Base-by-base conservation (phyloP, 257 asterid genomes). In the Leptodermis oblonga region DNA sequence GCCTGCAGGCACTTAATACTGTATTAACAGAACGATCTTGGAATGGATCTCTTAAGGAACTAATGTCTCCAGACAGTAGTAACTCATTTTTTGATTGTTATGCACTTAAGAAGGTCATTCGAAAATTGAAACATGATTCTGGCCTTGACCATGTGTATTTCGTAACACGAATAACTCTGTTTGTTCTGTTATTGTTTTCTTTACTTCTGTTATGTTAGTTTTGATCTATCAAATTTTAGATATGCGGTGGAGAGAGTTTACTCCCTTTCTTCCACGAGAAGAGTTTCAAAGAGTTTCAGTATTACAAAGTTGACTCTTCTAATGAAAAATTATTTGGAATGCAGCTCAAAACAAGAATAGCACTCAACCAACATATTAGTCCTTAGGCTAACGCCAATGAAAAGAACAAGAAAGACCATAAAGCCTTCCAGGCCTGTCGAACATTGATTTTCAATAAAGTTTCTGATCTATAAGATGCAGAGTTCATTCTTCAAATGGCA, bases 1-100 rank as follows among this genome's bases (percentile, higher is more conserved):
- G 20, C 34, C 39, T 28, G 39, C 61, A 70, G 74, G 74, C 39
- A 11, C 37, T 45, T 42, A 65, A 33, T 10, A 18, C 15, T n/a
- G n/a, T n/a, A n/a, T n/a, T n/a, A n/a, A n/a, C 49, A 34, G 49
- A 68, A 58, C 25, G 22, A 39, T 23, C 14, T 20, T 28, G n/a
- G n/a, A n/a, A n/a, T n/a, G n/a, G n/a, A n/a, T n/a, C n/a, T n/a
- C n/a, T n/a, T n/a, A n/a, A n/a, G n/a, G n/a, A n/a, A n/a, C n/a
- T n/a, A n/a, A n/a, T n/a, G n/a, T n/a, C n/a, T n/a, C n/a, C n/a
- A n/a, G 43, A 18, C 14, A 9, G 13, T 11, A 26, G 3, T 4
- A 41, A 23, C 43, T 51, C 25, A 30, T 13, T 2, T 45, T 30
- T 70, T 49, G 42, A 13, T 31, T 52, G 26, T 26, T 18, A 6